Base-by-base conservation (phyloP, 148 eudicot genomes). In the Pouteria glomerata region DNA sequence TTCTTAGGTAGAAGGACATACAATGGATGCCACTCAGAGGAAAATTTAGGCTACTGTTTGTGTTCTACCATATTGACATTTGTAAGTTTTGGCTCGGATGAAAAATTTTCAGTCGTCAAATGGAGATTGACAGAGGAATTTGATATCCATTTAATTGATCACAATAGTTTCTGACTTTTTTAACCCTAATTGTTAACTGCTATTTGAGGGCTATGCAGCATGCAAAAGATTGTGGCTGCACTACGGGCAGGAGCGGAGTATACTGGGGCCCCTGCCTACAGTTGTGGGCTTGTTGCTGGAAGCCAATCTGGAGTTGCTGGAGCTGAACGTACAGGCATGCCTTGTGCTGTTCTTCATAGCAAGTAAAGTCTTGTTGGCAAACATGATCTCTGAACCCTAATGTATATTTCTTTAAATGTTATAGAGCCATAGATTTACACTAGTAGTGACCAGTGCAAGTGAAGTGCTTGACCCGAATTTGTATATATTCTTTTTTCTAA, bases 241-340 rank as follows among this genome's bases (percentile, higher is more conserved):
- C 70, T 90, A 57, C 82, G 94, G 81, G 86, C 96, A 44, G 96
- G 81, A 26, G 86, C 92, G 21, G 98, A 93, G 57, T 78, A 74
- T 71, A 92, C 84, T 29, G 88, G 81, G n/a, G 79, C 82, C 44
- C 83, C 98, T 31, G 81, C 85, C 44, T 16, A 63, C 35, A 90
- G 83, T 29, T 93, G 96, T 70, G 83, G 90, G 73, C 92, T 93
- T 59, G 76, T 90, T 81, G 85, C 98, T 57, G 96, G 94, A 77
- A 85, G 81, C 73, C 94, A 85, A 71, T 78, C 86, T 69, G 86
- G 85, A 67, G 86, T 90, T 66, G 79, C 88, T 74, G 98, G 85
- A 66, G 96, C 98, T 75, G 90, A 87, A 76, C 81, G 75, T 48
- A 85, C 85, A 18, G 85, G 90, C 82, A 85, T 93, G 96, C 90